Evolutionary conservation across 768 basidiomycete genomes (phyloP).

Genomic region (Pleurotus cornucopiae): DNA sequence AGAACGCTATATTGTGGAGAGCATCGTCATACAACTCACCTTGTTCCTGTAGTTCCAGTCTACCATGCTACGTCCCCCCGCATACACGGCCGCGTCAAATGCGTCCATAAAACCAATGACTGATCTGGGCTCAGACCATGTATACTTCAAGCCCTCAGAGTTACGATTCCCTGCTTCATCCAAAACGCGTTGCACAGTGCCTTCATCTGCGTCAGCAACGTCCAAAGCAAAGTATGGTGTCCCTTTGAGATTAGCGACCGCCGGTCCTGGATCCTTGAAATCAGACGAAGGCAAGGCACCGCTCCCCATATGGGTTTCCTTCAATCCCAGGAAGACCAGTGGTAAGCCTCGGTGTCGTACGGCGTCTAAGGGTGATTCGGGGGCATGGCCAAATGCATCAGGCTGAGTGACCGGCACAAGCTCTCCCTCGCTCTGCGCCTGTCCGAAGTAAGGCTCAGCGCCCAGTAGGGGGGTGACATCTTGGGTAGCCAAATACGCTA

Average conservation of each 20-base stretch:
- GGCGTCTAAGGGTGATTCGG: constrained; percentile 41
- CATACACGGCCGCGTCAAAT: constrained; percentile 74
- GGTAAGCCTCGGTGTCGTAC: constrained; percentile 55
- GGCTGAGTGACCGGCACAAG: constrained; percentile 23
- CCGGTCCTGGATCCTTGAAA: constrained; percentile 50
- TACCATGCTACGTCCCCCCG: constrained; percentile 72
- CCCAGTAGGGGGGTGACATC: constrained; percentile 68
- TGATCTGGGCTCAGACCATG: constrained; percentile 65
- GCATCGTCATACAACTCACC: constrained; percentile 32
- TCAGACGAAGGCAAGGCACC: constrained; percentile 58
- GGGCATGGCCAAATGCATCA: constrained; percentile 16
- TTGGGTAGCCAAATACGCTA: constrained; percentile 55
- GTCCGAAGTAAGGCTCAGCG: constrained; percentile 64
- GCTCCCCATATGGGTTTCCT: constrained; percentile 43
- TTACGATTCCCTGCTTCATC: background rate
- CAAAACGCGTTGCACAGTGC: constrained; percentile 5
- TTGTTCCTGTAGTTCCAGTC: constrained; percentile 95
- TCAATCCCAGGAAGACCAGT: constrained; percentile 78
- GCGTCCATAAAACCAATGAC: constrained; percentile 52
- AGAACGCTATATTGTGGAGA: background rate
- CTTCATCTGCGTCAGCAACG: constrained; percentile 44
- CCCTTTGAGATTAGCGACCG: constrained; percentile 65
- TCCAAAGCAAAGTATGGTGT: constrained; percentile 85
- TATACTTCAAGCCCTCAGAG: constrained; percentile 34
- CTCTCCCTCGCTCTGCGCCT: constrained; percentile 48